phyloP scores from a whole-genome alignment of 352 stramenopile species.

The Globisporangium alternatum region DNA sequence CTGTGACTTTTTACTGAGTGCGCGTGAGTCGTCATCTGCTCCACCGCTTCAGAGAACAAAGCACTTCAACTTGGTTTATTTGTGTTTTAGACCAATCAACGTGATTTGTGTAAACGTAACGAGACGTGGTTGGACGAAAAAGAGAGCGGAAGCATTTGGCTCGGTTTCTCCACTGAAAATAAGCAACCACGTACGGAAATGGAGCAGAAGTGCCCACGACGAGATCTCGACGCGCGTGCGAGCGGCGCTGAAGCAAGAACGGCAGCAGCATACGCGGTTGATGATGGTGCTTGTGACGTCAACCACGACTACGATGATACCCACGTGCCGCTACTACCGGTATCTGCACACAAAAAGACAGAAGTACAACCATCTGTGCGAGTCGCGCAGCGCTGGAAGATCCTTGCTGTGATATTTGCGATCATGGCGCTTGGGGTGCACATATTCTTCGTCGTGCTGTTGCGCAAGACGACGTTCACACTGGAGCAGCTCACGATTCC shows the following conservation, averaged over 20 bases:
- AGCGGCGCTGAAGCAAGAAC: not conserved
- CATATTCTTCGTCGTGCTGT: conserved; percentile 55
- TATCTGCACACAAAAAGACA: not conserved
- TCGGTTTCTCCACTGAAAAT: not conserved
- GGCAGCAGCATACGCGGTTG: not conserved
- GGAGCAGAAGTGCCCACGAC: not conserved
- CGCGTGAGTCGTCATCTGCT: too few species aligned
- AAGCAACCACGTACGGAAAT: not conserved
- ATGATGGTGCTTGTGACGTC: not conserved
- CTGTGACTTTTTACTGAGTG: not conserved
- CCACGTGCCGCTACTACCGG: not conserved
- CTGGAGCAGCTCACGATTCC: conserved; percentile 61
- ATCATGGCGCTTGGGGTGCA: conserved; percentile 43
- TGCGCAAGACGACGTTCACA: conserved; percentile 58
- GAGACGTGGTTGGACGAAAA: not conserved
- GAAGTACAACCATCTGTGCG: not conserved
- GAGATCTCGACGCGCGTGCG: not conserved
- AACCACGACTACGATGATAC: not conserved
- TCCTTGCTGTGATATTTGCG: conserved; percentile 26
- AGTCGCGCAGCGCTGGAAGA: conserved; percentile 10
- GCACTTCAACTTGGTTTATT: not conserved
- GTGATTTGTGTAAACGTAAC: not conserved
- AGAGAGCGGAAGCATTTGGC: not conserved
- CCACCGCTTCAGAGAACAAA: not conserved
- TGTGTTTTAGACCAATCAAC: not conserved